Base-by-base conservation (phyloP, 1,284 basidiomycete species). In the Cryptococcus deneoformans region DNA sequence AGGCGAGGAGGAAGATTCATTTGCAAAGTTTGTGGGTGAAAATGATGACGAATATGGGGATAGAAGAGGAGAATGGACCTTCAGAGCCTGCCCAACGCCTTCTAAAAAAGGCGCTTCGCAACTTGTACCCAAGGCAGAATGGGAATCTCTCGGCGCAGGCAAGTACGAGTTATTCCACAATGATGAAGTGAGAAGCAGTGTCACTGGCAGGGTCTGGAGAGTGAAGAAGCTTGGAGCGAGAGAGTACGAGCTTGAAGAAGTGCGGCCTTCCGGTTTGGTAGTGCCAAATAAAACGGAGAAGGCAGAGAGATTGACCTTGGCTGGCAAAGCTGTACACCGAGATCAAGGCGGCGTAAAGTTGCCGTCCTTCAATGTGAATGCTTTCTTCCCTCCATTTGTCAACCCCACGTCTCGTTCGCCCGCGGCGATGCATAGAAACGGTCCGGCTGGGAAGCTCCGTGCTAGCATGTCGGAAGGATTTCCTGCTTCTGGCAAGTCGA, bases 51-150 rank as follows among this genome's bases (percentile, higher is more conserved):
- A 79, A 47, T 80, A 79, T 56, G 77, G 72, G 46, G 76, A 62
- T 34, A 68, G 77, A n/a, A 64, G 79, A n/a, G 77, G 75, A 35
- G 72, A 77, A 44, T 80, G 79, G 79, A 78, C 76, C 6, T 79
- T 79, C 59, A 61, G 73, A 34, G 65, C 69, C 1, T 68, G 68
- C 49, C 56, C 2, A 5, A 36, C 24, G 10, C 10, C 36, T 16
- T 20, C 36, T 10, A 20, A 36, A 39, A 14, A 50, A 8, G 50
- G 57, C 6, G 24, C 57, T 54, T 36, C 50, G 14, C 10, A 38
- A 16, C 35, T 10, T 20, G 53, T 20, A 24, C 66, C 68, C 0
- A 64, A 64, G 44, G 62, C 64, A 36, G 73, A 75, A 49, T 77
- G 77, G 77, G 71, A 73, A 42, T 72, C 73, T 1, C 61, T 58